Evolutionary conservation across 192 early-diverging fungal species (phyloP).

Genomic region (Backusella morwellensis): DNA sequence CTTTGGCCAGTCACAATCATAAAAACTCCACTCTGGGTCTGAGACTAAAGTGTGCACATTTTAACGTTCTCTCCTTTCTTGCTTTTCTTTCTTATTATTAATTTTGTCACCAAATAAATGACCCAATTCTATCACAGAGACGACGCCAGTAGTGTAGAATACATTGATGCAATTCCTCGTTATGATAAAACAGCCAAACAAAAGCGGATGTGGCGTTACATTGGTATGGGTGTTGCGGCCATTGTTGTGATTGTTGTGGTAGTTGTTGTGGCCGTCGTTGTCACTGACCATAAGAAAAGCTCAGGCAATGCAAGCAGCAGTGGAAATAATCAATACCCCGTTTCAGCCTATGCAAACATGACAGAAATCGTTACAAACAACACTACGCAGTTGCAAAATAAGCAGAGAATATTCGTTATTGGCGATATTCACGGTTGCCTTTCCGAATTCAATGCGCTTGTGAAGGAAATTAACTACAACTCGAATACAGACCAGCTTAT

Average conservation of each 20-base stretch:
- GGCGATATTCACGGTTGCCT: conserved; percentile 71
- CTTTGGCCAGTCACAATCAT: not conserved
- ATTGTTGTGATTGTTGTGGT: conserved; percentile 11
- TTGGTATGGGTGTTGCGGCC: not conserved
- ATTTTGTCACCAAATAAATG: not conserved
- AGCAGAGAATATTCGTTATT: conserved; percentile 55
- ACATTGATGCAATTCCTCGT: not conserved
- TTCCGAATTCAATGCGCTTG: conserved; percentile 50
- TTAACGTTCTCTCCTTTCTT: not conserved
- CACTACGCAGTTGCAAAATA: not conserved
- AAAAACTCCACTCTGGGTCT: not conserved
- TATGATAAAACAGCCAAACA: conserved; percentile 1
- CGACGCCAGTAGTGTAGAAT: not conserved
- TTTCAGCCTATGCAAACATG: conserved; percentile 35
- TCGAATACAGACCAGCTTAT: conserved; percentile 50
- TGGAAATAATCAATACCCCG: not conserved
- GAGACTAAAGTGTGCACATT: not conserved
- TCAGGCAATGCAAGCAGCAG: not conserved
- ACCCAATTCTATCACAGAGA: not conserved
- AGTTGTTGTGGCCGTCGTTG: conserved; percentile 21
- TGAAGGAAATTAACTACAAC: conserved; percentile 43
- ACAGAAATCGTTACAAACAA: conserved; percentile 15
- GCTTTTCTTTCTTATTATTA: not conserved
- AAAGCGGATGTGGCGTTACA: conserved; percentile 7
- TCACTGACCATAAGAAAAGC: conserved; percentile 17